Evolutionary conservation across 352 stramenopile genomes (phyloP).

Genomic region (Phytopythium montanum): DNA sequence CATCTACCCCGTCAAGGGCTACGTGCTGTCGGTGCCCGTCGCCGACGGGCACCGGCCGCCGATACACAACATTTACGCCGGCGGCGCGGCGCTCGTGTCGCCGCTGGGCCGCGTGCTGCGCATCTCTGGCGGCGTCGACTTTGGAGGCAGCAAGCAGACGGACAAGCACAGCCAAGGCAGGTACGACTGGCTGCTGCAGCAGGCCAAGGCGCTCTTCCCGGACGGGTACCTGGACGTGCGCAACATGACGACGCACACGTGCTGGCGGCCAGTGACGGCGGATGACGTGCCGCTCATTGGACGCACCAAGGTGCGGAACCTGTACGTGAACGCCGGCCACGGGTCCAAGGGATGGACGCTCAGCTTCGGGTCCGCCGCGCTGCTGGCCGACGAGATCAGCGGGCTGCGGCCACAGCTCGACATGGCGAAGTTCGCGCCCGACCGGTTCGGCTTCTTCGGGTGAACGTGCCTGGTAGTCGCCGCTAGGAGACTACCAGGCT

Average conservation of each 20-base stretch:
- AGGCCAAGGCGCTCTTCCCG: slow-evolving; percentile 77
- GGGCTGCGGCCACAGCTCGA: slow-evolving; percentile 73
- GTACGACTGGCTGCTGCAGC: slow-evolving; percentile 73
- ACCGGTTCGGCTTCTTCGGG: slow-evolving; percentile 74
- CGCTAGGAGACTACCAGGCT: too few species aligned
- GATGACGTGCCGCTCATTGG: slow-evolving; percentile 83
- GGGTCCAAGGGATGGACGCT: slow-evolving; percentile 85
- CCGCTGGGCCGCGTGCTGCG: slow-evolving; percentile 66
- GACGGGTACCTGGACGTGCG: slow-evolving; percentile 76
- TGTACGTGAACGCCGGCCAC: slow-evolving; percentile 85
- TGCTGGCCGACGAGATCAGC: slow-evolving; percentile 82
- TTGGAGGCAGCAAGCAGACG: slow-evolving; percentile 60
- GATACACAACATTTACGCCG: slow-evolving; percentile 81
- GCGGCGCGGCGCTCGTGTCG: slow-evolving; percentile 70
- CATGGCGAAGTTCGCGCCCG: slow-evolving; percentile 77
- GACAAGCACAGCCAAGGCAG: slow-evolving; percentile 54
- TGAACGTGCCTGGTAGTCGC: too few species aligned
- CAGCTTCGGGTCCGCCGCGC: slow-evolving; percentile 69
- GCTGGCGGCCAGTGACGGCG: slow-evolving; percentile 77
- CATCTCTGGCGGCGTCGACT: slow-evolving; percentile 81
- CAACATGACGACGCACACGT: slow-evolving; percentile 79
- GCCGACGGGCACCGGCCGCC: slow-evolving; percentile 56
- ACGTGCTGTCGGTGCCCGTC: slow-evolving; percentile 81
- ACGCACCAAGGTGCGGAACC: slow-evolving; percentile 72
- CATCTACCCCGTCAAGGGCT: slow-evolving; percentile 85